Conservation (phyloP, 2,329 filamentous ascomycete species). For the Metarhizium guizhouense region DNA sequence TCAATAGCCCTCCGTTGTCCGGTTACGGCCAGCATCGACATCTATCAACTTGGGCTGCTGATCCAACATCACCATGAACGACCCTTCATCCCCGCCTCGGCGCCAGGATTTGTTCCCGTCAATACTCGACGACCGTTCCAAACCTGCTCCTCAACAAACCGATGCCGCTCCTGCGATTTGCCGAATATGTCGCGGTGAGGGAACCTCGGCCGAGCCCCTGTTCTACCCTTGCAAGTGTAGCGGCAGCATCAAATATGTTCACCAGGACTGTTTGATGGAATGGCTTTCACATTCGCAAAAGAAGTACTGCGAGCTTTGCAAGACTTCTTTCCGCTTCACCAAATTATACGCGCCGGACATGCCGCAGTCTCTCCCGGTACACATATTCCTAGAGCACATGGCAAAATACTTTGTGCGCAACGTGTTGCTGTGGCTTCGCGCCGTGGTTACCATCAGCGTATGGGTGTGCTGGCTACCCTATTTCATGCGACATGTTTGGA, state of each 20-base stretch:
- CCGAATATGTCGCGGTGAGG: slow-evolving; percentile 91
- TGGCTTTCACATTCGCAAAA: slow-evolving; percentile 98
- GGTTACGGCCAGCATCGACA: not conserved
- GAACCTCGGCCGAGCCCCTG: slow-evolving; percentile 69
- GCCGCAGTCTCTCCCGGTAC: slow-evolving; percentile 72
- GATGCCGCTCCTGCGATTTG: slow-evolving; percentile 62
- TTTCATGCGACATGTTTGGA: slow-evolving; percentile 85
- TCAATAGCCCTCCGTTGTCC: slow-evolving; percentile 2
- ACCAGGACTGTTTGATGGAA: slow-evolving; percentile 97
- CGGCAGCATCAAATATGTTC: slow-evolving; percentile 96
- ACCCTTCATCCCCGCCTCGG: not conserved
- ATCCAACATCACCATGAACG: slow-evolving; percentile 5
- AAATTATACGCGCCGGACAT: slow-evolving; percentile 94
- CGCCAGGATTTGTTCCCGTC: slow-evolving; percentile 8
- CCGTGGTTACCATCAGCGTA: slow-evolving; percentile 68
- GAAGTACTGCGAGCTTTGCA: slow-evolving; percentile 99
- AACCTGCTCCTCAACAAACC: slow-evolving; percentile 13
- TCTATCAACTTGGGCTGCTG: not conserved
- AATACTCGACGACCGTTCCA: slow-evolving; percentile 15
- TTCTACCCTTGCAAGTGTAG: slow-evolving; percentile 99
- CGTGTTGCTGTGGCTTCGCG: slow-evolving; percentile 69
- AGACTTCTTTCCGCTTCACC: slow-evolving; percentile 95
- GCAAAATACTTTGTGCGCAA: slow-evolving; percentile 63
- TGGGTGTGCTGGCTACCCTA: slow-evolving; percentile 88
- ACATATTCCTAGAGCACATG: slow-evolving; percentile 74